These are phyloP conservation scores for Diaporthe amygdali DNA, from an alignment of 2,329 filamentous ascomycete species.

Conservation along the genomic window DNA sequence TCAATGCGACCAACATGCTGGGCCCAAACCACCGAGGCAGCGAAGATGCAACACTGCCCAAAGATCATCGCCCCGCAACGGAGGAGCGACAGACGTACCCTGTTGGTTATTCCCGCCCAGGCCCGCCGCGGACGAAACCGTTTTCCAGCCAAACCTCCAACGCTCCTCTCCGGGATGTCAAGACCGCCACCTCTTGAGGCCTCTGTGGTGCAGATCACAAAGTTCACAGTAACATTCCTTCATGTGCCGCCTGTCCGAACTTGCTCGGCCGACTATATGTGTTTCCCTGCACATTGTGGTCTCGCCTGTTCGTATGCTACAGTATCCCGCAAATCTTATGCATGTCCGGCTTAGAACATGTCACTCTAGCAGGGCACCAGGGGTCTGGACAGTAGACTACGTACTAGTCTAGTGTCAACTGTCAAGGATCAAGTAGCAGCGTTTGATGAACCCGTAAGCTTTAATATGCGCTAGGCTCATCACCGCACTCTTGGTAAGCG, in stretches of 20 bases:
- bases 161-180: neutral
- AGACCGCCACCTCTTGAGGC: neutral
- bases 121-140: neutral
- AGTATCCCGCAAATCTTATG: neutral
- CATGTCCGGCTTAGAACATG: neutral
- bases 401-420: neutral
- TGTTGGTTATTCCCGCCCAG: neutral
- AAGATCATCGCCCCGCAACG: neutral
- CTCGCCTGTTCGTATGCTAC: neutral
- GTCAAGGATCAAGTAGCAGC: slow-evolving; percentile 11
- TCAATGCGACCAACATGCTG: neutral
- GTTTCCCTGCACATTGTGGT: neutral
- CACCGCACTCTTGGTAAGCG: slow-evolving; percentile 1
- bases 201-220: neutral
- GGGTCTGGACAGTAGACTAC: neutral
- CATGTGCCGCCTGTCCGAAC: slow-evolving; percentile 1
- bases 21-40: slow-evolving; percentile 8
- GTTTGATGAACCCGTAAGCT: slow-evolving; percentile 11
- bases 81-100: neutral
- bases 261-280: neutral
- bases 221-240: neutral
- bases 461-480: slow-evolving; percentile 12
- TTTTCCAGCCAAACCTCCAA: neutral
- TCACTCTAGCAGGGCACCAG: neutral
- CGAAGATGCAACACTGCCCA: slow-evolving; percentile 8